Evolutionary conservation across 768 basidiomycete species (phyloP).

Genomic region (Rhodotorula paludigena): DNA sequence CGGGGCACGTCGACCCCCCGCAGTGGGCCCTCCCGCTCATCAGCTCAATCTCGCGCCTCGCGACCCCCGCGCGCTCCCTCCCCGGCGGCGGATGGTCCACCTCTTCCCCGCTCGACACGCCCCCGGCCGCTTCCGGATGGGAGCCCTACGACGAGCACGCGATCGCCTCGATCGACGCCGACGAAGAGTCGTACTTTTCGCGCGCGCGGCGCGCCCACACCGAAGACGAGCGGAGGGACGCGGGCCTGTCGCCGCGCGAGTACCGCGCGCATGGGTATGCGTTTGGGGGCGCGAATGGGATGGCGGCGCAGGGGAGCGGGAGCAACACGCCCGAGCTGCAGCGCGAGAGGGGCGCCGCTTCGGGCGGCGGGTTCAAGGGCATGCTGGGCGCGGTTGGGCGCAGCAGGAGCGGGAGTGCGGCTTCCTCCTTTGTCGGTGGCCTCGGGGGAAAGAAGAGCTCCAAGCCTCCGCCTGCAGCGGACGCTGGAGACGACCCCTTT

Average conservation of each 20-base stretch:
- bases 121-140: background rate
- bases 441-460: background rate
- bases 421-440: background rate
- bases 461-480: no score
- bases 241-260: slow-evolving; percentile 8
- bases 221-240: background rate
- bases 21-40: slow-evolving; percentile 73
- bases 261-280: slow-evolving; percentile 22
- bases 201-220: background rate
- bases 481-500: background rate
- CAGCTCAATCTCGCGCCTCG: slow-evolving; percentile 66
- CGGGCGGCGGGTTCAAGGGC: background rate
- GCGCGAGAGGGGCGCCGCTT: no score
- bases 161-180: slow-evolving; percentile 28
- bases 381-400: slow-evolving; percentile 1
- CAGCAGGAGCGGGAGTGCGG: background rate
- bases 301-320: no score
- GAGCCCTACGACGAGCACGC: slow-evolving; percentile 11
- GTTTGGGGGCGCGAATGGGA: slow-evolving; percentile 28
- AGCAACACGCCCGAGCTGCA: background rate
- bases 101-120: slow-evolving; percentile 45
- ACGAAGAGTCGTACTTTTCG: slow-evolving; percentile 6
- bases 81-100: slow-evolving; percentile 2
- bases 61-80: slow-evolving; percentile 39
- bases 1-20: slow-evolving; percentile 67